These are phyloP conservation scores for Pyrenula aspistea DNA, from an alignment of 495 filamentous ascomycete genomes.

Conservation along the genomic window DNA sequence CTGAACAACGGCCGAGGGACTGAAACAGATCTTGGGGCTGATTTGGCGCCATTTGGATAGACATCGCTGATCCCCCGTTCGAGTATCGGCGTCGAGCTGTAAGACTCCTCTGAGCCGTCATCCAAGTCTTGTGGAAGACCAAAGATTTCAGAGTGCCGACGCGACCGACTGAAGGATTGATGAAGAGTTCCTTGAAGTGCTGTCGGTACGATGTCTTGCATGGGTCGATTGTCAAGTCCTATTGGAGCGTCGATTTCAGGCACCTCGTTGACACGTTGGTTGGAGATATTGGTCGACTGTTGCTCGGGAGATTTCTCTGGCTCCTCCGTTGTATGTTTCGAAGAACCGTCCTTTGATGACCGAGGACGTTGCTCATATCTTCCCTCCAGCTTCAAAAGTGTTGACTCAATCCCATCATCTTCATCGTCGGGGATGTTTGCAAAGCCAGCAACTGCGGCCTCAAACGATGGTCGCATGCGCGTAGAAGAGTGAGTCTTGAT, in stretches of 20 bases:
- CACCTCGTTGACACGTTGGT: not conserved
- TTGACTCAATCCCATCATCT: conserved; percentile 88
- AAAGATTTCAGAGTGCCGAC: not conserved
- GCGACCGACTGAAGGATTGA: not conserved
- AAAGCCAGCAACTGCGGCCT: conserved; percentile 78
- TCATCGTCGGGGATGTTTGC: conserved; percentile 85
- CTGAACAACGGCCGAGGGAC: conserved; percentile 8
- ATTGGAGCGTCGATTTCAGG: not conserved
- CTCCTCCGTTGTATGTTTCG: not conserved
- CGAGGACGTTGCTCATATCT: conserved; percentile 40
- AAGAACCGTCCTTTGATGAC: not conserved
- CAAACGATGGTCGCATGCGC: conserved; percentile 74
- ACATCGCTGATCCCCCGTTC: conserved; percentile 53
- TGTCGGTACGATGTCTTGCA: not conserved
- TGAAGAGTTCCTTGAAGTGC: not conserved
- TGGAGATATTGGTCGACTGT: not conserved
- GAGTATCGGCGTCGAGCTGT: conserved; percentile 65
- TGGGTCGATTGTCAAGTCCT: conserved; percentile 9
- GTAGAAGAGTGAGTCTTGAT: conserved; percentile 67
- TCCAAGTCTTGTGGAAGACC: conserved; percentile 15
- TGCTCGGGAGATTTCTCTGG: not conserved
- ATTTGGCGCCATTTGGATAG: conserved; percentile 14
- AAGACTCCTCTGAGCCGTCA: conserved; percentile 53
- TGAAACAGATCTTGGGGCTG: conserved; percentile 5
- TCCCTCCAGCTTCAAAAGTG: conserved; percentile 85